Base-by-base conservation (phyloP, 2,329 filamentous ascomycete genomes). In the Penicillium sp. region DNA sequence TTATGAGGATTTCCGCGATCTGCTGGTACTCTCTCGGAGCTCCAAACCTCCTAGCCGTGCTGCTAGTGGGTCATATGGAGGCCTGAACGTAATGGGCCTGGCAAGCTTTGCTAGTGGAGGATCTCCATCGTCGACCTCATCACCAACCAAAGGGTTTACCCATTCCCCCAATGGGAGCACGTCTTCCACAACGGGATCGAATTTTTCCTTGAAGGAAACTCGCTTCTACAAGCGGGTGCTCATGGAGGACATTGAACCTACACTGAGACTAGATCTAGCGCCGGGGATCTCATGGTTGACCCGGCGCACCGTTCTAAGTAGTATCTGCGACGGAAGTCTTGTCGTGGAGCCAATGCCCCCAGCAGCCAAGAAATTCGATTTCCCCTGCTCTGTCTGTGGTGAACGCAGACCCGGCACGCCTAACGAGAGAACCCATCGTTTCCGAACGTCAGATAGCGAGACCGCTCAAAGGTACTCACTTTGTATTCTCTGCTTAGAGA, bases 231-330 rank as follows among this genome's bases (percentile, higher is more conserved):
- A 97, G 78, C 87, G 94, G 46, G 87, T 87, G 6, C 76, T 97
- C 27, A 82, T 85, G 21, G 94, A 99, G 73, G 94, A 99, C 69
- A 91, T 99, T 55, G 94, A 99, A 71, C 94, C 94, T 0, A 96
- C 94, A 0, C 79, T 99, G 10, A 87, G 94, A 41, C 83, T 99
- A 4, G 94, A 99, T 72, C 83, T 86, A 2, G 92, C 94, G 0
- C 94, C 94, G 0, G 91, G 92, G 0, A 84, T 99, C 29, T 97
- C 92, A 0, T 99, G 94, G 91, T 83, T 99, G 46, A 92, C 91
- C 48, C 88, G 93, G 45, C 87, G 94, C 56, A 90, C 88, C 6
- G 92, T 97, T 5, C 75, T 96, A 38, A 88, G 84, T 59, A 87
- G 91, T 51, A 89, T 99, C 63, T 89, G 88, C 21, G 90, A 95